Evolutionary conservation across 169 alveolate genomes (phyloP).

Genomic region (Cystoisospora suis): DNA sequence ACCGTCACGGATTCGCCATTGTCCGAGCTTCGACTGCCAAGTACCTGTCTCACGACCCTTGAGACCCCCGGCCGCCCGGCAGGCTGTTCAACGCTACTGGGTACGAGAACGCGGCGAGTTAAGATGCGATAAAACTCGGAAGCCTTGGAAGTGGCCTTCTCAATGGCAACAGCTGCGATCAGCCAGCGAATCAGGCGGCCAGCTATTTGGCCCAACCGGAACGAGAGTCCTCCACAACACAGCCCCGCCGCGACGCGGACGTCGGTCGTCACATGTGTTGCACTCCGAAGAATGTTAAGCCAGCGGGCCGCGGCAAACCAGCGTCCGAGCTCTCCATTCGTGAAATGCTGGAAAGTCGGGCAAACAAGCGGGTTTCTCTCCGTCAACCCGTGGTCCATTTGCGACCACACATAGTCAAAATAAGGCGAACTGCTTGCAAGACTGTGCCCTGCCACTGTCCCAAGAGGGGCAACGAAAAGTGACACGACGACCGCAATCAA

Average conservation of each 20-base stretch:
- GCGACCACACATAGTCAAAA: background rate
- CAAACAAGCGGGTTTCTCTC: background rate
- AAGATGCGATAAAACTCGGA: background rate
- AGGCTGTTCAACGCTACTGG: background rate
- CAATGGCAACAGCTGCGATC: background rate
- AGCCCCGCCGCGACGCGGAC: background rate
- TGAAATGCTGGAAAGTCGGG: background rate
- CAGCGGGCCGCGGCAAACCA: conserved; percentile 28
- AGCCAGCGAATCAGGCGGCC: background rate
- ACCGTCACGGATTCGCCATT: background rate
- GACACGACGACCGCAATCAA: background rate
- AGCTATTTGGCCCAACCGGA: background rate
- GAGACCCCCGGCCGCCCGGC: background rate
- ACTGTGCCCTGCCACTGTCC: background rate
- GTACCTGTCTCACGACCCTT: background rate
- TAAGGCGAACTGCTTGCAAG: background rate
- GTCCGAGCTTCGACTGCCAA: background rate
- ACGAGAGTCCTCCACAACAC: background rate
- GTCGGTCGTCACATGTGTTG: background rate
- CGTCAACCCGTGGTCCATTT: background rate
- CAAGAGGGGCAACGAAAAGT: background rate
- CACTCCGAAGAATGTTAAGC: background rate
- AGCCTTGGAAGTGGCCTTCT: background rate
- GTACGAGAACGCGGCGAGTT: background rate
- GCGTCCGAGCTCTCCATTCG: background rate